Evolutionary conservation across 2,329 filamentous ascomycete genomes (phyloP).

Genomic region (Sclerotinia glacialis): DNA sequence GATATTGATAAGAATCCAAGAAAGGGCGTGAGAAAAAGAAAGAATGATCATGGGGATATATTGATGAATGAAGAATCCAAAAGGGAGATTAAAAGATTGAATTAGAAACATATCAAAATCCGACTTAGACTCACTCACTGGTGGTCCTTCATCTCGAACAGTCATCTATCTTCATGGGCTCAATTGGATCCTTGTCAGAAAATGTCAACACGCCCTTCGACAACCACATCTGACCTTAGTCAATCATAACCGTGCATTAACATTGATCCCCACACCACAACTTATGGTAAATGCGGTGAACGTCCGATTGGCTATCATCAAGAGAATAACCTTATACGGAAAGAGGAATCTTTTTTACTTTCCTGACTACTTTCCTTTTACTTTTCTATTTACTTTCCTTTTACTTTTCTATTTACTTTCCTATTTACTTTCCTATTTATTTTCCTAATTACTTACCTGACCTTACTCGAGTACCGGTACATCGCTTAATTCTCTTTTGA

Average conservation of each 20-base stretch:
- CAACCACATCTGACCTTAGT: conserved; percentile 5
- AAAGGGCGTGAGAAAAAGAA: conserved; percentile 29
- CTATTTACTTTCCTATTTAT: too few relatives aligned
- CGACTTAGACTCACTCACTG: neutral
- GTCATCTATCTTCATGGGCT: conserved; percentile 8
- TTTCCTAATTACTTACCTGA: too few relatives aligned
- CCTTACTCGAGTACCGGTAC: too few relatives aligned
- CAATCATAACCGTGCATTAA: neutral
- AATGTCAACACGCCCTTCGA: conserved; percentile 16
- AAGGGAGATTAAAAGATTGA: neutral
- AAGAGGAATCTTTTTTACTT: too few relatives aligned
- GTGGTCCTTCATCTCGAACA: neutral
- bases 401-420: too few relatives aligned
- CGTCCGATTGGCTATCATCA: neutral
- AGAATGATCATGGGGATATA: conserved; percentile 12
- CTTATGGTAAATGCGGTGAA: neutral
- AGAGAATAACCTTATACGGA: too few relatives aligned
- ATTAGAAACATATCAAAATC: neutral
- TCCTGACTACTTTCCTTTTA: too few relatives aligned
- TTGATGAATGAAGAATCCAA: neutral
- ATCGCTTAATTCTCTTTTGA: too few relatives aligned
- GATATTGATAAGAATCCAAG: conserved; percentile 23
- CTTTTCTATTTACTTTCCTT: too few relatives aligned
- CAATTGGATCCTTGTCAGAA: conserved; percentile 1
- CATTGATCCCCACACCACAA: neutral